A percentile compares a stretch with the other conserved stretches of the same genome.
Evolutionary conservation across 176 grass and related monocot genomes (phyloP).

Genomic region (Pontederia paniculata): DNA sequence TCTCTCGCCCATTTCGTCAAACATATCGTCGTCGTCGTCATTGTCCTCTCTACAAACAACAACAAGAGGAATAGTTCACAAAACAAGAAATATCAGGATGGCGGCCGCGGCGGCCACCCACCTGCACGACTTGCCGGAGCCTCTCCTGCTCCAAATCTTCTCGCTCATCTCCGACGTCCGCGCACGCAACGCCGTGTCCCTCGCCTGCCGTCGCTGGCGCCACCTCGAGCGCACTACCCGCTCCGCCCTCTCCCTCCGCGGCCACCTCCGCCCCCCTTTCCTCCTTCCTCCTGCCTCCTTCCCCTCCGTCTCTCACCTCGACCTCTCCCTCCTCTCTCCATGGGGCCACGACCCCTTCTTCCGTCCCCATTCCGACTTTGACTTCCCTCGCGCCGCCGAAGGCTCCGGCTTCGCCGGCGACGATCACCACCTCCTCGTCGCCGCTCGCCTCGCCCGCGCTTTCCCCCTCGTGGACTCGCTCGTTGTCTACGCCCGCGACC

Average conservation of each 20-base stretch:
- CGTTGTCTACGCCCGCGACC: constrained; percentile 79
- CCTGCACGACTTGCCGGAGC: constrained; percentile 72
- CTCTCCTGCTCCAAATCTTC: constrained; percentile 53
- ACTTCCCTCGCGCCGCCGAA: background rate
- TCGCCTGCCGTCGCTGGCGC: constrained; percentile 37
- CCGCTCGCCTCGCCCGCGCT: constrained; percentile 24
- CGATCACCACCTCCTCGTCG: constrained; percentile 22
- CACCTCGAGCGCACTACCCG: constrained; percentile 58
- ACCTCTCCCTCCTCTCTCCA: constrained; percentile 73
- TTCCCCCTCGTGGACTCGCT: constrained; percentile 59
- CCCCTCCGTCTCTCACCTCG: constrained; percentile 53
- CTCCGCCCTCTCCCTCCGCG: constrained; percentile 51
- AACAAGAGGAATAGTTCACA: too few species aligned
- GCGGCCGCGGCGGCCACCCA: constrained; percentile 5
- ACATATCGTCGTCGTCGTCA: too few species aligned
- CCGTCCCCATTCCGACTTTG: background rate
- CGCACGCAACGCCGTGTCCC: constrained; percentile 39
- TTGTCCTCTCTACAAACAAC: too few species aligned
- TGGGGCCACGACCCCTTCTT: constrained; percentile 47
- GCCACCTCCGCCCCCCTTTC: constrained; percentile 38
- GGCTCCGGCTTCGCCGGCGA: background rate
- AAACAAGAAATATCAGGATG: background rate
- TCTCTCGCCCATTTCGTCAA: too few species aligned
- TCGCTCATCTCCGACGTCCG: constrained; percentile 35
- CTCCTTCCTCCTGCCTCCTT: constrained; percentile 32